A percentile compares a stretch with the other conserved stretches of the same genome.
These are phyloP conservation scores for Drechslerella dactyloides DNA, from an alignment of 2,329 filamentous ascomycete genomes.

Conservation along the genomic window DNA sequence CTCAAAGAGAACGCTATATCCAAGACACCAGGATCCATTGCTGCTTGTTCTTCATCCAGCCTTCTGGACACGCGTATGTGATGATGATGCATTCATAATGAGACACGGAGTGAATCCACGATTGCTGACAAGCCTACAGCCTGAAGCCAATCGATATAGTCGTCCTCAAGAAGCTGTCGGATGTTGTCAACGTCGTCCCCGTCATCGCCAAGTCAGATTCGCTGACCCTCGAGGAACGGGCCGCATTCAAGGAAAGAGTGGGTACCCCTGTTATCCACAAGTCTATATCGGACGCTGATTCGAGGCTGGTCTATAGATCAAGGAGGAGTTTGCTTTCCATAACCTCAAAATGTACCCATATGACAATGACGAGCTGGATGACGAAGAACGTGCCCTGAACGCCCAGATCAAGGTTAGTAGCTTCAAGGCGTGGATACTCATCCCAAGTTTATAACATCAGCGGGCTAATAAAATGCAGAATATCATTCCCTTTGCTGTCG, in stretches of 20 bases:
- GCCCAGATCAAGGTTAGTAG: constrained; percentile 88
- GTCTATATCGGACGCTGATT: constrained; percentile 9
- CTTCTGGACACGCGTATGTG: constrained; percentile 82
- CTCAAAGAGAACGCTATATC: constrained; percentile 98
- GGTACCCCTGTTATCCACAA: constrained; percentile 3
- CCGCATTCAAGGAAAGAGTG: constrained; percentile 87
- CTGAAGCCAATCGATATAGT: constrained; percentile 99
- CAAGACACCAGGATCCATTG: constrained; percentile 99
- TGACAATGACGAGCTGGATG: constrained; percentile 98
- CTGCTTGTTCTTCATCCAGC: constrained; percentile 99
- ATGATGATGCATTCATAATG: constrained; percentile 4
- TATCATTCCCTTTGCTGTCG: constrained; percentile 95
- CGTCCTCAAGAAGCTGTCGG: constrained; percentile 98
- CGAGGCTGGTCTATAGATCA: constrained; percentile 66
- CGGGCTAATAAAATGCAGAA: constrained; percentile 63
- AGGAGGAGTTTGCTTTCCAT: constrained; percentile 99
- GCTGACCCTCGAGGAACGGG: constrained; percentile 91
- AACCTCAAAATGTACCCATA: constrained; percentile 99
- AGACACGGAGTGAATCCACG: neutral
- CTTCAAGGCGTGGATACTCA: neutral
- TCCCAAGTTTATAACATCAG: neutral
- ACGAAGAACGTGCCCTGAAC: constrained; percentile 93
- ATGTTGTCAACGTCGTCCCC: constrained; percentile 98
- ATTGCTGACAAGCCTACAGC: constrained; percentile 55
- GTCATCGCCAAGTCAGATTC: constrained; percentile 99